Conservation (phyloP, 495 filamentous ascomycete genomes). For the Letharia columbiana region DNA sequence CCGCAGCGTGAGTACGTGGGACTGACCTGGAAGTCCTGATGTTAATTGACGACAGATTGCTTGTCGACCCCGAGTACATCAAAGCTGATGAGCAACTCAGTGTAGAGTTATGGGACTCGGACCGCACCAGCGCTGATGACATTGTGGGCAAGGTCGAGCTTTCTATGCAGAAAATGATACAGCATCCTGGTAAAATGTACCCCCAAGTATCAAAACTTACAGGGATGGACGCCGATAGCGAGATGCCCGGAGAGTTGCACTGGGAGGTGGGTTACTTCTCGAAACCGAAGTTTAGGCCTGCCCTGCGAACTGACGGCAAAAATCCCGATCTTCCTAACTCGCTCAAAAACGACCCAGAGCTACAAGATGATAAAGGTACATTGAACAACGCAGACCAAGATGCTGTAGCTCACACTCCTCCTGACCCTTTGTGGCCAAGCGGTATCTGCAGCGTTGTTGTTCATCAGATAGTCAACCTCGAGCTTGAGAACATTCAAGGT, state of each 20-base stretch:
- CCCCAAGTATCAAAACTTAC: slow-evolving; percentile 77
- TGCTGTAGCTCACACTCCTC: slow-evolving; percentile 79
- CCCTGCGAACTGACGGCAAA: slow-evolving; percentile 77
- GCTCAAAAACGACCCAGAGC: slow-evolving; percentile 61
- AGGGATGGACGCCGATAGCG: slow-evolving; percentile 70
- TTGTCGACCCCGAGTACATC: slow-evolving; percentile 80
- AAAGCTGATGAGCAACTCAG: slow-evolving; percentile 88
- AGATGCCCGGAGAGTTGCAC: slow-evolving; percentile 87
- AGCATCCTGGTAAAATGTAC: slow-evolving; percentile 87
- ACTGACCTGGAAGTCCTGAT: background rate
- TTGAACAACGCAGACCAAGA: slow-evolving; percentile 69
- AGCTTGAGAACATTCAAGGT: slow-evolving; percentile 73
- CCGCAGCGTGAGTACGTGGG: slow-evolving; percentile 47
- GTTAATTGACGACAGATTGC: slow-evolving; percentile 33
- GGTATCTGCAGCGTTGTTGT: slow-evolving; percentile 76
- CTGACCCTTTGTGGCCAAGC: slow-evolving; percentile 87
- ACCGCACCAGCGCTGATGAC: slow-evolving; percentile 80
- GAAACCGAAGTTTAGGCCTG: slow-evolving; percentile 76
- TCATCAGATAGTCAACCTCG: slow-evolving; percentile 91
- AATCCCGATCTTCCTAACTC: slow-evolving; percentile 63
- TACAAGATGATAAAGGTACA: slow-evolving; percentile 85
- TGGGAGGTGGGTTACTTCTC: slow-evolving; percentile 95
- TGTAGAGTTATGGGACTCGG: slow-evolving; percentile 93
- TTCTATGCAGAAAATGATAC: slow-evolving; percentile 86
- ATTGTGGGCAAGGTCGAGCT: slow-evolving; percentile 91